A percentile compares a stretch with the other conserved stretches of the same genome.
phyloP scores from a whole-genome alignment of 2,329 filamentous ascomycete genomes.

The Fusarium setosum region DNA sequence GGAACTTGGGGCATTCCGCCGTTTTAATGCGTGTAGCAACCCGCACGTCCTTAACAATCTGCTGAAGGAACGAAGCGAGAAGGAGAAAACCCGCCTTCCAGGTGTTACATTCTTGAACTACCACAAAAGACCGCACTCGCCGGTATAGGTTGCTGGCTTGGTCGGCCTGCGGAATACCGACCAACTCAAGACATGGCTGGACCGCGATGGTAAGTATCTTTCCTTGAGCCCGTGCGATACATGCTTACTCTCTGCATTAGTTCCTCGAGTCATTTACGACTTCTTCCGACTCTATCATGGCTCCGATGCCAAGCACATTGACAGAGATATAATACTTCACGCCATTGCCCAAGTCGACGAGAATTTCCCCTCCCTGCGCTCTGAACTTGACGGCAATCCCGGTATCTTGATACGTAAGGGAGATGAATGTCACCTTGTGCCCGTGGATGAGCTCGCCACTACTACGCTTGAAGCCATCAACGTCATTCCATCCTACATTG shows the following conservation, averaged over 20 bases:
- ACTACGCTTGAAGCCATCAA: no score
- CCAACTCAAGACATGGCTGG: background rate
- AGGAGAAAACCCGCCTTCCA: background rate
- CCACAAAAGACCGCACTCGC: background rate
- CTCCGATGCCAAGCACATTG: no score
- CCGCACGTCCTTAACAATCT: background rate
- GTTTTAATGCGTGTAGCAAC: no score
- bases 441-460: background rate
- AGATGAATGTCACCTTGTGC: background rate
- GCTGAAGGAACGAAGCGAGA: background rate
- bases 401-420: background rate
- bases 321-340: background rate
- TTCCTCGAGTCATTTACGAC: background rate
- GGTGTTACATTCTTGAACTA: background rate
- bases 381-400: background rate
- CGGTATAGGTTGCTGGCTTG: background rate
- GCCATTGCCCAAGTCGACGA: background rate
- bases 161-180: background rate
- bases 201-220: background rate
- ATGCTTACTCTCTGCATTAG: background rate
- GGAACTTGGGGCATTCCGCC: background rate
- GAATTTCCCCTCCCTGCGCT: background rate
- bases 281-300: background rate
- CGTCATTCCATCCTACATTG: background rate
- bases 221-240: background rate